Conservation (phyloP, 139 green algal genomes). For the Gonium pectorale region DNA sequence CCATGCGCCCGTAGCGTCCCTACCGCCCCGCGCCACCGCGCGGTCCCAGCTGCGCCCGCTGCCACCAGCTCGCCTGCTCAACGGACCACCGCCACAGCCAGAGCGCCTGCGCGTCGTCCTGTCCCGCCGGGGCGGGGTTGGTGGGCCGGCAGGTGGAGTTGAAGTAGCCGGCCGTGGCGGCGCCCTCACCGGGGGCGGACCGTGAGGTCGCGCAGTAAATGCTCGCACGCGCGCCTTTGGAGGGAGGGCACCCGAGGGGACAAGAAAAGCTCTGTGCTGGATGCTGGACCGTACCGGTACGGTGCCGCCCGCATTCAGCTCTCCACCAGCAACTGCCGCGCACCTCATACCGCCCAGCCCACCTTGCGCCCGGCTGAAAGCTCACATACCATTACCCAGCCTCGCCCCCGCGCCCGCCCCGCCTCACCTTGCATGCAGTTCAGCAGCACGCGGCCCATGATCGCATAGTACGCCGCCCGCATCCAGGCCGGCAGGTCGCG, state of each 20-base stretch:
- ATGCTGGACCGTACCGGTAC: neutral
- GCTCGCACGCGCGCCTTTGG: slow-evolving; percentile 58
- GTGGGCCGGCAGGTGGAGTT: slow-evolving; percentile 58
- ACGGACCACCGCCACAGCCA: slow-evolving; percentile 83
- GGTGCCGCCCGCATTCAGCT: neutral
- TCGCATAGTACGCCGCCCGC: slow-evolving; percentile 63
- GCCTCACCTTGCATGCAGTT: slow-evolving; percentile 73
- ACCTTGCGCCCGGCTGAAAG: no score
- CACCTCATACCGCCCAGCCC: no score
- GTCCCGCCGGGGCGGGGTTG: neutral
- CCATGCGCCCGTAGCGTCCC: no score
- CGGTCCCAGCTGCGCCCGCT: neutral
- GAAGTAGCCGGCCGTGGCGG: slow-evolving; percentile 66
- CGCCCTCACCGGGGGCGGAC: slow-evolving; percentile 21
- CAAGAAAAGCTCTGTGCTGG: neutral
- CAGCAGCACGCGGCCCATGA: slow-evolving; percentile 79
- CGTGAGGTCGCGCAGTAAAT: slow-evolving; percentile 70
- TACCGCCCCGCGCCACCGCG: no score
- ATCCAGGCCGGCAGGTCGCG: slow-evolving; percentile 74
- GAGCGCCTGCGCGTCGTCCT: slow-evolving; percentile 49
- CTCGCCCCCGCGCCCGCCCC: neutral
- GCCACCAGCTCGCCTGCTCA: slow-evolving; percentile 40
- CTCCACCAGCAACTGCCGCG: no score
- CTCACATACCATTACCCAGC: no score
- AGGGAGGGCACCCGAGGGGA: neutral